Evolutionary conservation across 345 rosid species (phyloP).

Genomic region (Laguncularia racemosa): DNA sequence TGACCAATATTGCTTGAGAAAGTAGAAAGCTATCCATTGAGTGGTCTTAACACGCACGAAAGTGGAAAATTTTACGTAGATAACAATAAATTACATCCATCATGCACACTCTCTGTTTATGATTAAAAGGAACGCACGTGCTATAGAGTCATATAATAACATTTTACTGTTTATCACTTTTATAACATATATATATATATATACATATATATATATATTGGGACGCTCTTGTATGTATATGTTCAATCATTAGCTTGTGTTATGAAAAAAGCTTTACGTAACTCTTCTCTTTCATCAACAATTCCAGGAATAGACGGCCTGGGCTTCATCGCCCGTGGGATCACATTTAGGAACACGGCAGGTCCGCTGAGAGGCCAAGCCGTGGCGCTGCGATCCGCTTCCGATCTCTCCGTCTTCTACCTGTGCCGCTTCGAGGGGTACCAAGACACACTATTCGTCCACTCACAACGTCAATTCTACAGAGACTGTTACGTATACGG

Average conservation of each 20-base stretch:
- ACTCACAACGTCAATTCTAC: conserved; percentile 81
- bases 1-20: too few species aligned
- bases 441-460: conserved; percentile 81
- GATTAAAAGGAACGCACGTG: too few species aligned
- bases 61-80: neutral
- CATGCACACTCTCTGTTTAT: neutral
- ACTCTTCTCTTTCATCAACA: neutral
- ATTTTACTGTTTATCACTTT: too few species aligned
- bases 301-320: conserved; percentile 38
- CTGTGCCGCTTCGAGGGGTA: conserved; percentile 66
- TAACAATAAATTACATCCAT: neutral
- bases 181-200: too few species aligned
- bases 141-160: too few species aligned
- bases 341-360: conserved; percentile 66
- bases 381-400: conserved; percentile 75
- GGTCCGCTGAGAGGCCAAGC: conserved; percentile 77
- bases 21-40: too few species aligned
- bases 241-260: too few species aligned
- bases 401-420: conserved; percentile 81
- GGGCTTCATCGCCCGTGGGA: conserved; percentile 63
- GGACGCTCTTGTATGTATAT: too few species aligned
- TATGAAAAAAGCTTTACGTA: too few species aligned
- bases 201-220: too few species aligned
- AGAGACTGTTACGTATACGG: conserved; percentile 71
- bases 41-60: too few species aligned